Conservation (phyloP, 1,284 basidiomycete species). For the Papiliotrema laurentii region DNA sequence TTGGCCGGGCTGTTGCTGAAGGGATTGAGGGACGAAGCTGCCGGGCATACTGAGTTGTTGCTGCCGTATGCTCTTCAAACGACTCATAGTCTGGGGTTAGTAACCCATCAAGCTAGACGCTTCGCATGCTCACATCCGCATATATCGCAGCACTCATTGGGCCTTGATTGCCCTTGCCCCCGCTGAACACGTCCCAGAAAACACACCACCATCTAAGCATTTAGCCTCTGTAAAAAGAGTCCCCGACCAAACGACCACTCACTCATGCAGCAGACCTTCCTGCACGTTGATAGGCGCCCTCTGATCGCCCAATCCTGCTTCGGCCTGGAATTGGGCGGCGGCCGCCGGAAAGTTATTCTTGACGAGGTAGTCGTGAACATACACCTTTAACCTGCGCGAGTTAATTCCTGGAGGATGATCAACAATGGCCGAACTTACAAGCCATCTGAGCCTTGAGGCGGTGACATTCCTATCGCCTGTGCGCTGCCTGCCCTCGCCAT, state of each 20-base stretch:
- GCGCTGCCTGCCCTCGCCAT: constrained; percentile 33
- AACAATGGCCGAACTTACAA: constrained; percentile 27
- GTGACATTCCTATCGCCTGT: not conserved
- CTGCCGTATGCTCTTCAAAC: constrained; percentile 30
- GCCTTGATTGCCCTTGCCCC: constrained; percentile 41
- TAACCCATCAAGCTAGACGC: not conserved
- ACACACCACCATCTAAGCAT: constrained; percentile 46
- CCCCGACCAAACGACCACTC: constrained; percentile 15
- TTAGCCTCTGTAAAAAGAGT: not conserved
- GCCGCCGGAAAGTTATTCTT: constrained; percentile 38
- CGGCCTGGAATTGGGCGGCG: constrained; percentile 38
- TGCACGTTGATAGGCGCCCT: constrained; percentile 43
- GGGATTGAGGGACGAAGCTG: constrained; percentile 20
- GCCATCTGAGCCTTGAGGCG: constrained; percentile 28
- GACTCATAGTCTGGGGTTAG: constrained; percentile 31
- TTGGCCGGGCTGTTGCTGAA: constrained; percentile 3
- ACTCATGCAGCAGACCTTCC: constrained; percentile 48
- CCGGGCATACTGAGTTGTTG: constrained; percentile 17
- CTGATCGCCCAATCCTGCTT: constrained; percentile 40
- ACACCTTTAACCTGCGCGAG: constrained; percentile 36
- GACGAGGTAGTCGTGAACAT: constrained; percentile 44
- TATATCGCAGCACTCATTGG: constrained; percentile 33
- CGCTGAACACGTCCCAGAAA: constrained; percentile 49
- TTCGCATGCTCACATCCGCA: not conserved
- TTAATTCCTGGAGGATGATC: constrained; percentile 5